Evolutionary conservation across 352 stramenopile genomes (phyloP), one percentile per base, ranked within the genome.

Genomic region (Globisporangium ultimum): DNA sequence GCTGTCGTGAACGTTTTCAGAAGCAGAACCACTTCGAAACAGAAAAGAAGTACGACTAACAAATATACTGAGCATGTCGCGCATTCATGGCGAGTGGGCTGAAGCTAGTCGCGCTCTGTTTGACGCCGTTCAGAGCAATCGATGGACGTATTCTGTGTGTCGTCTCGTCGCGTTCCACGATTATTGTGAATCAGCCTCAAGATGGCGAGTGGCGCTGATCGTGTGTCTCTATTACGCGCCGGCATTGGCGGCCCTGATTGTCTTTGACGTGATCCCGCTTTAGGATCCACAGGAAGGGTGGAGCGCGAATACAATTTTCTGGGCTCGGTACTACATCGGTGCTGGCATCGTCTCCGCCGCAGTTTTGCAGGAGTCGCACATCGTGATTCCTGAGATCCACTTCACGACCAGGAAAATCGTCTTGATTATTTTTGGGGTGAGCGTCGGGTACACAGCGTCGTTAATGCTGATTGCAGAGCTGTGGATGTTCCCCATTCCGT

Each of bases 181-280:
- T 15, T 45, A 42, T 40, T 51, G 14, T 24, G 21, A 11, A 15
- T 51, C 12, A 54, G 20, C 14, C 22, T 43, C 0, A 22, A 41
- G 36, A 41, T 41, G 36, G 36, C 36, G 48, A 3, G 8, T 42
- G 10, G 21, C 28, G 2, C 17, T 54, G 41, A 12, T 51, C 9
- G 15, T 51, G 53, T 22, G 7, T 41, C 36, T 41, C 36, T 41
- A 41, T 41, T 41, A 12, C 36, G 36, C 12, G 36, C 36, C 36
- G 12, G 36, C 36, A 12, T 12, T 41, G 36, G 12, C 36, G 7
- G 36, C 36, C 7, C 12, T 58, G 15, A 24, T 22, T 4, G n/a
- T 32, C 15, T 22, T 42, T 22, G 41, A 58, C 17, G 8, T 58
- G 13, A 22, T 51, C 15, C 42, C 53, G 24, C 53, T 58, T 15